Evolutionary conservation across 495 filamentous ascomycete species (phyloP), one percentile per base, ranked within the genome.

Genomic region (Thermochaetoides thermophila): DNA sequence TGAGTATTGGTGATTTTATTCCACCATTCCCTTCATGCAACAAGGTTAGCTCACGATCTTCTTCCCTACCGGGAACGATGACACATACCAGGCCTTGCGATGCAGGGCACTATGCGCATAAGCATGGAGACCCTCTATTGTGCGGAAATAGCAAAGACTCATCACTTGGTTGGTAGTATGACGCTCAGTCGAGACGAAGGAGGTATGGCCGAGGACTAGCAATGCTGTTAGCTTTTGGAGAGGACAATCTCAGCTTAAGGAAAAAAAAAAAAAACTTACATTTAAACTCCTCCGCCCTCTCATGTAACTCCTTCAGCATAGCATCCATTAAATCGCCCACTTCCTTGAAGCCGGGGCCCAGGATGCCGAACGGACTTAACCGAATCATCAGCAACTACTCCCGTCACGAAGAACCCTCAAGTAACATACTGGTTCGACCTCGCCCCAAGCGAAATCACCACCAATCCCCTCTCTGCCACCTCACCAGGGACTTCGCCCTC

Each of bases 91-190:
- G 7, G 43, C 55, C 7, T 49, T 43, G 17, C 44, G 46, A 34
- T 71, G 66, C 13, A 54, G 14, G 3, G 51, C 32, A 7, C 53
- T 55, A 24, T 66, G 56, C 15, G 67, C 66, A 41, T 61, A 71
- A 3, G 26, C 34, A 35, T 68, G 60, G 2, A 71, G 39, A 17
- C 50, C 53, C 27, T 67, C 61, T 10, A 59, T 35, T 22, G 39
- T 38, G 17, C 57, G 52, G 40, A 68, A 62, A 46, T 72, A 72
- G 34, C 52, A 50, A 8, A 66, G 27, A 7, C 40, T 38, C 37
- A 67, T 40, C 9, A 52, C 19, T 25, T 64, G 55, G 37, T 60
- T 61, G 5, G 33, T 40, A 0, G 48, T 47, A 3, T 40, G 20
- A 14, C 44, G 41, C 10, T 56, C 53, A 24, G 21, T 27, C 23